Percentiles rank a stretch among this genome's conserved stretches.
Conservation (phyloP, 164 flowering plant species). For the grape (Vitis vinifera) region DNA sequence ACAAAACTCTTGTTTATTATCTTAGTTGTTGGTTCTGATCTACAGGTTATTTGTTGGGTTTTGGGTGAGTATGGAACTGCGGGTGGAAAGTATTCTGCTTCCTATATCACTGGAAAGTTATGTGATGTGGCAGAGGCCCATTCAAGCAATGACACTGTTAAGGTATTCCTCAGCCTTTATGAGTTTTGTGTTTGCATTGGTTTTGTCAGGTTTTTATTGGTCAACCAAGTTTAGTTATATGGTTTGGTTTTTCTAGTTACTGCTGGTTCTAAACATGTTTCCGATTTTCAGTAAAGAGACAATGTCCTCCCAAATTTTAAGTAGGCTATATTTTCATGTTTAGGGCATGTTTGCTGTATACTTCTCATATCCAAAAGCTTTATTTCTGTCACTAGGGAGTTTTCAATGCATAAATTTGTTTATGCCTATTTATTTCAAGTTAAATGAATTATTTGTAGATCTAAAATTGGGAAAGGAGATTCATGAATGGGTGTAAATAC, state of each 20-base stretch:
- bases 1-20: not conserved
- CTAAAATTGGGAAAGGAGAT: no score
- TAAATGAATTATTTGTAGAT: no score
- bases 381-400: no score
- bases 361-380: no score
- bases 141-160: slow-evolving; percentile 86
- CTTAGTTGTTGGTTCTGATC: slow-evolving; percentile 3
- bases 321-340: not conserved
- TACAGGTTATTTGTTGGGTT: slow-evolving; percentile 98
- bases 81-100: slow-evolving; percentile 88
- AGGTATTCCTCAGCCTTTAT: slow-evolving; percentile 41
- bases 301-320: not conserved
- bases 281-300: not conserved
- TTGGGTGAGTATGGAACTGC: slow-evolving; percentile 98
- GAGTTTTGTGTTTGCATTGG: not conserved
- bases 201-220: not conserved
- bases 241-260: not conserved
- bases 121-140: slow-evolving; percentile 98
- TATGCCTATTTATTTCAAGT: no score
- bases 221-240: not conserved
- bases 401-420: no score
- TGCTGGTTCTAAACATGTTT: not conserved
- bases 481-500: no score
- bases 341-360: not conserved
- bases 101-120: slow-evolving; percentile 86